A percentile compares a stretch with the other conserved stretches of the same genome.
These are phyloP conservation scores for Cichorium intybus DNA, from an alignment of 140 eudicot genomes.

Conservation along the genomic window DNA sequence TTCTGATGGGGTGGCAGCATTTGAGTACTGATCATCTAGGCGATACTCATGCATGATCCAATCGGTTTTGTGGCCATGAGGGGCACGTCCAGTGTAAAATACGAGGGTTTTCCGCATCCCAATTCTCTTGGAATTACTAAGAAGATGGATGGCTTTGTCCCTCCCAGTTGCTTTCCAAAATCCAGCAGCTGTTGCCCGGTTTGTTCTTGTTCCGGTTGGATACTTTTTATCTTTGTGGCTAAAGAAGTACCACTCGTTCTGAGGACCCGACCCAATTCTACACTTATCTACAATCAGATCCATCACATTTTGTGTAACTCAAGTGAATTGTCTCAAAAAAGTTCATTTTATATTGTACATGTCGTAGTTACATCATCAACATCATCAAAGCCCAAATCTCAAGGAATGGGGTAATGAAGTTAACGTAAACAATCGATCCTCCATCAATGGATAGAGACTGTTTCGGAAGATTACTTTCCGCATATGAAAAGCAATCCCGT, in stretches of 20 bases:
- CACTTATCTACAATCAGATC: constrained; percentile 58
- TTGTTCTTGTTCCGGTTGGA: constrained; percentile 87
- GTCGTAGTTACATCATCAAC: not conserved
- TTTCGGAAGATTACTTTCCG: no score
- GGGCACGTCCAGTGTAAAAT: constrained; percentile 88
- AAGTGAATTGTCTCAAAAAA: not conserved
- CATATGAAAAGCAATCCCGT: no score
- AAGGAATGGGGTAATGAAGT: not conserved
- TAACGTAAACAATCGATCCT: no score
- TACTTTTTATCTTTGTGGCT: constrained; percentile 97
- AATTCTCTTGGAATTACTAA: constrained; percentile 56
- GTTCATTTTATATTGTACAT: not conserved
- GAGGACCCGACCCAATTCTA: constrained; percentile 88
- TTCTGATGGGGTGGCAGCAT: constrained; percentile 32
- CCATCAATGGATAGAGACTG: no score
- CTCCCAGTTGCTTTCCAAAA: constrained; percentile 97
- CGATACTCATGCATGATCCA: constrained; percentile 99
- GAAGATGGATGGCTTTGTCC: constrained; percentile 73
- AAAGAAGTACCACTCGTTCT: constrained; percentile 88
- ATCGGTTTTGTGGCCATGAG: constrained; percentile 87
- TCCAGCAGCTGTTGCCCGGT: constrained; percentile 83
- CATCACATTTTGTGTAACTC: not conserved
- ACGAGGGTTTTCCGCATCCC: constrained; percentile 89
- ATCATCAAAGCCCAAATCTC: not conserved
- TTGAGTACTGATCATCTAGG: constrained; percentile 49